A percentile compares a stretch with the other conserved stretches of the same genome.
phyloP scores from a whole-genome alignment of 2,329 filamentous ascomycete species.

The Paraconiothyrium sp. region DNA sequence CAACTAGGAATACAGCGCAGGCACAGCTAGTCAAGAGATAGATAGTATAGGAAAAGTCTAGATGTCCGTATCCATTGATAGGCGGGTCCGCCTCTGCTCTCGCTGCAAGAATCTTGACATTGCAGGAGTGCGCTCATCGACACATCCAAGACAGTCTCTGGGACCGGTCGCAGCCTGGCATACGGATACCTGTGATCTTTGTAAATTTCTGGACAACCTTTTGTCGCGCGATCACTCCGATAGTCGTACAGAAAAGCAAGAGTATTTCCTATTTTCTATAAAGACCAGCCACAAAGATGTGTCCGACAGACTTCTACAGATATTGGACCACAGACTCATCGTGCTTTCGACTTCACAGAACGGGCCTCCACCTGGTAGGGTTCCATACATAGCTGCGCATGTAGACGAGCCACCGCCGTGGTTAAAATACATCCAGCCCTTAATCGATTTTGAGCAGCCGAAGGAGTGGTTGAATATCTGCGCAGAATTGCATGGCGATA shows the following conservation, averaged over 20 bases:
- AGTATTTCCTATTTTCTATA: constrained; percentile 18
- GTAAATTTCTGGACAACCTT: constrained; percentile 5
- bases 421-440: constrained; percentile 13
- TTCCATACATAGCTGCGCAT: constrained; percentile 16
- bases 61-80: not conserved
- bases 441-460: constrained; percentile 18
- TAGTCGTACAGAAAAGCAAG: not conserved
- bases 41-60: not conserved
- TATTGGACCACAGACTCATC: constrained; percentile 14
- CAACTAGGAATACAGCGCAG: too few species aligned
- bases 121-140: constrained; percentile 5
- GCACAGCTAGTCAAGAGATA: too few species aligned
- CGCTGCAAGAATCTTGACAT: constrained; percentile 12
- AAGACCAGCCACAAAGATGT: constrained; percentile 3
- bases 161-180: constrained; percentile 9
- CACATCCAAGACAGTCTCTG: not conserved
- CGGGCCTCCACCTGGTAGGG: constrained; percentile 13
- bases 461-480: constrained; percentile 17
- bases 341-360: constrained; percentile 16
- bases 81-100: not conserved
- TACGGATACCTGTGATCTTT: constrained; percentile 5
- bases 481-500: constrained; percentile 12
- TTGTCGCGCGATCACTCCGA: not conserved
- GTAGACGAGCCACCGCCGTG: constrained; percentile 3
- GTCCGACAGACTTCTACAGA: constrained; percentile 10